Percentiles rank a stretch among this genome's conserved stretches.
phyloP scores from a whole-genome alignment of 345 rosid species.

The Arabis hirsuta region DNA sequence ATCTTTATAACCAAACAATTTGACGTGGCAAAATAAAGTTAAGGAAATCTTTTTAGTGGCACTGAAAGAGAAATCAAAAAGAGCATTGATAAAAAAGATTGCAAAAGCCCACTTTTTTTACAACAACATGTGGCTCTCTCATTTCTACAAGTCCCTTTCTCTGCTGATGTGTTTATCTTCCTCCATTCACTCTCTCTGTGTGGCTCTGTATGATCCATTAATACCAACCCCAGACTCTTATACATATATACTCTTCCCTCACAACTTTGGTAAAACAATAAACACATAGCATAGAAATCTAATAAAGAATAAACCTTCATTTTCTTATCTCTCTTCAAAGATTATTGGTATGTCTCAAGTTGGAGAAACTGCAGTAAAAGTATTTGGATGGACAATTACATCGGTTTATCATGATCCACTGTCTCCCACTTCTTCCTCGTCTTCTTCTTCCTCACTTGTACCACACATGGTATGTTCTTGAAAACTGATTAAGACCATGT shows the following conservation, averaged over 20 bases:
- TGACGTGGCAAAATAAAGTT: slow-evolving; percentile 39
- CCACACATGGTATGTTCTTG: slow-evolving; percentile 35
- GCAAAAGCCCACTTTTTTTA: slow-evolving; percentile 28
- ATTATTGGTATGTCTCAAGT: slow-evolving; percentile 17
- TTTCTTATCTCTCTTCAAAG: slow-evolving; percentile 15
- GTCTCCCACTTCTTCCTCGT: slow-evolving; percentile 25
- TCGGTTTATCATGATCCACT: too few relatives aligned
- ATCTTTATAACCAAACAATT: slow-evolving; percentile 9
- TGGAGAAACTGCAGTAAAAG: slow-evolving; percentile 28
- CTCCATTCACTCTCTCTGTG: slow-evolving; percentile 23
- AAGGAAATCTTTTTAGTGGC: slow-evolving; percentile 41
- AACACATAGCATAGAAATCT: slow-evolving; percentile 27
- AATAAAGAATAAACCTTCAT: neutral
- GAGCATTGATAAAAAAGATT: slow-evolving; percentile 28
- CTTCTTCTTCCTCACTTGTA: slow-evolving; percentile 21
- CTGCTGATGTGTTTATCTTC: slow-evolving; percentile 29
- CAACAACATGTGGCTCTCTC: slow-evolving; percentile 42
- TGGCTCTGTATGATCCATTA: slow-evolving; percentile 36
- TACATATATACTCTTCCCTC: slow-evolving; percentile 21
- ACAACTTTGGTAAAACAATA: slow-evolving; percentile 18
- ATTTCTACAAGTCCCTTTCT: slow-evolving; percentile 38
- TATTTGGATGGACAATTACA: slow-evolving; percentile 40
- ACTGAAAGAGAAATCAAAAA: slow-evolving; percentile 33
- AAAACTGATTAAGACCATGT: too few relatives aligned
- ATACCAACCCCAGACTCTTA: slow-evolving; percentile 29